Base-by-base conservation (phyloP, 352 stramenopile species). In the Phytophthora melonis region DNA sequence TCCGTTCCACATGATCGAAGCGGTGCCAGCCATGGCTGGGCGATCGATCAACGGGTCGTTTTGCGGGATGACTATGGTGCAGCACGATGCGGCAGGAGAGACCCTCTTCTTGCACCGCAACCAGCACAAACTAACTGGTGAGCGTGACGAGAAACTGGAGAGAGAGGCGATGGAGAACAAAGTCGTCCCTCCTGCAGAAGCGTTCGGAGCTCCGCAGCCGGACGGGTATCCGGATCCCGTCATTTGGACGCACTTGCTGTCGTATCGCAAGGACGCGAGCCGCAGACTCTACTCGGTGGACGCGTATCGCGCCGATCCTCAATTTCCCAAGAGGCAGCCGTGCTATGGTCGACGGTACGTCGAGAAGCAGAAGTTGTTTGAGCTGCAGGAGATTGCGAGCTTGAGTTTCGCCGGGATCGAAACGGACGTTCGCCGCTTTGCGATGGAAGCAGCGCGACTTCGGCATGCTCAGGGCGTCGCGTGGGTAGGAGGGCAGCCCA, bases 221-320 rank as follows among this genome's bases (percentile, higher is more conserved):
- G 76, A 79, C 52, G 55, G 74, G 63, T 77, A 69, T 25, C 71
- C 75, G 18, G 81, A 89, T 55, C 82, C 79, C 2, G 70, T 79
- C 10, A 82, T 93, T 53, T 90, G 86, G 80, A 92, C 87, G 21
- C 85, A 93, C 50, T 63, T 94, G 52, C 62, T 89, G 68, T 80
- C 85, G 59, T 85, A 91, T 75, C 78, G 83, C 41, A 78, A 78
- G 21, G 81, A 68, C 13, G 74, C 71, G 0, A 72, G 60, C 16
- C 68, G 69, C 5, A 72, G 52, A 30, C 60, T 88, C 47, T 90
- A 89, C 68, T 71, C 63, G 27, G 76, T 92, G 23, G 82, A 90
- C 47, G 84, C 87, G 58, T 92, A 81, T 58, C 68, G 84, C 21
- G 81, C 70, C 45, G 59, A 50, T 6, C 63, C 72, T 11, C 45